Evolutionary conservation across 2,329 filamentous ascomycete genomes (phyloP).

Genomic region (Colletotrichum sp.): DNA sequence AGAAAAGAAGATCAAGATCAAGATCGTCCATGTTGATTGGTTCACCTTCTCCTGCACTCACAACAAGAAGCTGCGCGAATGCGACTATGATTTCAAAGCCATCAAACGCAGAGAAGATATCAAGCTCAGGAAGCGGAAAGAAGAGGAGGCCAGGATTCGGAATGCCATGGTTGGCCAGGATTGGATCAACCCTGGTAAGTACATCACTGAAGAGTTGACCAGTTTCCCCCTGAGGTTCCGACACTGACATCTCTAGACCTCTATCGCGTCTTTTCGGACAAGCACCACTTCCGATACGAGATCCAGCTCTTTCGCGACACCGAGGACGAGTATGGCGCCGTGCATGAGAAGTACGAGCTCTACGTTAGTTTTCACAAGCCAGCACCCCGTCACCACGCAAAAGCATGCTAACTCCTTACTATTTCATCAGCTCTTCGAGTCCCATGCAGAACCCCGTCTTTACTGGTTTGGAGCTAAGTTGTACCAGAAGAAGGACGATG

Average conservation of each 20-base stretch:
- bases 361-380: slow-evolving; percentile 51
- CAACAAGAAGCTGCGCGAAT: slow-evolving; percentile 31
- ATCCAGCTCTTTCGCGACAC: slow-evolving; percentile 50
- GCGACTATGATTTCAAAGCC: slow-evolving; percentile 44
- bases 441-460: slow-evolving; percentile 59
- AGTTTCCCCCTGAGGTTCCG: neutral
- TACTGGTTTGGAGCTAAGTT: slow-evolving; percentile 66
- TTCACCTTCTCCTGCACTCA: slow-evolving; percentile 50
- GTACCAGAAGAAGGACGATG: slow-evolving; percentile 42
- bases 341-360: slow-evolving; percentile 48
- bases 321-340: slow-evolving; percentile 6
- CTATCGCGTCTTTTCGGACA: slow-evolving; percentile 71
- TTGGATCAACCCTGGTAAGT: slow-evolving; percentile 56
- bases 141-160: slow-evolving; percentile 41
- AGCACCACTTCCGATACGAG: slow-evolving; percentile 67
- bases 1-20: slow-evolving; percentile 31
- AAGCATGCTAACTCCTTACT: neutral
- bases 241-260: slow-evolving; percentile 45
- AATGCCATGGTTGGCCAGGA: slow-evolving; percentile 36
- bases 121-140: slow-evolving; percentile 32
- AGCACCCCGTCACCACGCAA: fast-evolving
- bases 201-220: neutral
- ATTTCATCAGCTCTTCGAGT: slow-evolving; percentile 68
- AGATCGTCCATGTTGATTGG: slow-evolving; percentile 58
- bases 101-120: slow-evolving; percentile 24